phyloP scores from a whole-genome alignment of 257 asterid species.

The Solanum phureja region DNA sequence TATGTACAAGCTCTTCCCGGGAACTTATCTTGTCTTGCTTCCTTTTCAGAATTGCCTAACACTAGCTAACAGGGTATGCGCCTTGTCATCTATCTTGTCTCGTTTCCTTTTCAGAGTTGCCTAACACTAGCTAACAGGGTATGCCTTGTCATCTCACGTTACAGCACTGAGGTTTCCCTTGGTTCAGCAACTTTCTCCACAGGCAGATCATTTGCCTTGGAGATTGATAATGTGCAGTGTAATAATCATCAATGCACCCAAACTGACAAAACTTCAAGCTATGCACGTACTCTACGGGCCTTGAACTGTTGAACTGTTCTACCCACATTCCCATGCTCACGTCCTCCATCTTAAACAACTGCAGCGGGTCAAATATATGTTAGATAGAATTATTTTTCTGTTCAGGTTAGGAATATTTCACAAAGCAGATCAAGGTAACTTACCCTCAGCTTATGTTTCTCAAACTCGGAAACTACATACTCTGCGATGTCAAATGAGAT shows the following conservation, averaged over 20 bases:
- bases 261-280: conserved; percentile 90
- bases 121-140: not conserved
- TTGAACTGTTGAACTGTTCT: conserved; percentile 57
- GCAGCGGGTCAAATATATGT: conserved; percentile 3
- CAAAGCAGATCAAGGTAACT: conserved; percentile 1
- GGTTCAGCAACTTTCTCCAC: conserved; percentile 60
- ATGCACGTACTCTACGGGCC: conserved; percentile 57
- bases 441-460: conserved; percentile 80
- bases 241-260: conserved; percentile 77
- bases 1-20: conserved; percentile 1
- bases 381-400: not conserved
- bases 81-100: conserved; percentile 26
- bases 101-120: not conserved
- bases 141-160: conserved; percentile 58
- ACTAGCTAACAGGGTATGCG: not conserved
- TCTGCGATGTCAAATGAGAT: conserved; percentile 70
- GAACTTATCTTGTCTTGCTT: not conserved
- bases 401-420: not conserved
- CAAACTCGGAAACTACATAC: conserved; percentile 56
- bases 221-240: conserved; percentile 88
- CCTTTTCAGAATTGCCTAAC: not conserved
- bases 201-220: conserved; percentile 94
- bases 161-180: conserved; percentile 68
- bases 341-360: conserved; percentile 97
- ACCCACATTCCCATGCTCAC: conserved; percentile 99